A percentile compares a stretch with the other conserved stretches of the same genome.
These are phyloP conservation scores for Phytophthora parvispora DNA, from an alignment of 352 stramenopile species.

Conservation along the genomic window DNA sequence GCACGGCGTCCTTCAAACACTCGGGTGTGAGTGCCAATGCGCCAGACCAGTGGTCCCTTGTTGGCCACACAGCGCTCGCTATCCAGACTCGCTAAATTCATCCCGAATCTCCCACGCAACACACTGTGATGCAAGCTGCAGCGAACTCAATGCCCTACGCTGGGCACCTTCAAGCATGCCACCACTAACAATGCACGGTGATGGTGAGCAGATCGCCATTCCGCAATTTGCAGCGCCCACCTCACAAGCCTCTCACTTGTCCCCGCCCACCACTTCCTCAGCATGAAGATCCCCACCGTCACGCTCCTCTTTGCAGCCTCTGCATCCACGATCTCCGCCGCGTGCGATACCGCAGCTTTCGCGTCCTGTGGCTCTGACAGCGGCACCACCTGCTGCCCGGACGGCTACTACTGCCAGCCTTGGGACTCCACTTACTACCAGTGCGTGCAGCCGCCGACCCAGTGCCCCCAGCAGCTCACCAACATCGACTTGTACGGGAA, in stretches of 20 bases:
- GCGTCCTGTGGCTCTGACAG: constrained; percentile 12
- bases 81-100: too few species aligned
- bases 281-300: constrained; percentile 10
- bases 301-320: constrained; percentile 6
- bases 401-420: constrained; percentile 26
- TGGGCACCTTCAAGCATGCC: too few species aligned
- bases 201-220: constrained; percentile 7
- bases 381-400: constrained; percentile 18
- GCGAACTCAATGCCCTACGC: too few species aligned
- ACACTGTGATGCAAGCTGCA: too few species aligned
- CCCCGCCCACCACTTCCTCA: not conserved
- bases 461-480: constrained; percentile 34
- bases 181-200: not conserved
- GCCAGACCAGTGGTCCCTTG: not conserved
- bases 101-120: too few species aligned
- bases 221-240: not conserved
- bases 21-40: too few species aligned
- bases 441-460: constrained; percentile 14
- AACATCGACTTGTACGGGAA: constrained; percentile 43
- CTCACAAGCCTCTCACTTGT: constrained; percentile 1
- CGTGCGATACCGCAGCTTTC: constrained; percentile 4
- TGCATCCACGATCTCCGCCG: not conserved
- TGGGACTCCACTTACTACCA: constrained; percentile 38
- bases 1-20: not conserved
- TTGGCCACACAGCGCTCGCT: not conserved